phyloP scores from a whole-genome alignment of 805 yeast species.

The Yamadazyma scolyti region DNA sequence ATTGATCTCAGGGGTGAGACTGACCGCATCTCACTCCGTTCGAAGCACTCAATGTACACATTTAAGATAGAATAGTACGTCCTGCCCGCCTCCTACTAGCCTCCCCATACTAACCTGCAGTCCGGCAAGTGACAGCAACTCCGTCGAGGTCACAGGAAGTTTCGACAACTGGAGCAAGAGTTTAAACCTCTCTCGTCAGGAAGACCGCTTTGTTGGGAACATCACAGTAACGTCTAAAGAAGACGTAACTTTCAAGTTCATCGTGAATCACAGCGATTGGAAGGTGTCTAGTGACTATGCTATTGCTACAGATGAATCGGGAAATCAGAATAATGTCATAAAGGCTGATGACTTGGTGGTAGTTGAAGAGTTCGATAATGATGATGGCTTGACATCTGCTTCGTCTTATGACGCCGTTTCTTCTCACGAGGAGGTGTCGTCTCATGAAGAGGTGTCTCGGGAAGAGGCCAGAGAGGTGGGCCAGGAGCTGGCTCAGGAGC shows the following conservation, averaged over 20 bases:
- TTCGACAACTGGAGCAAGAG: constrained; percentile 38
- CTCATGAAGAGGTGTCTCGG: constrained; percentile 14
- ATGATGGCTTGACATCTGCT: constrained; percentile 24
- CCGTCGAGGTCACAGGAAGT: constrained; percentile 34
- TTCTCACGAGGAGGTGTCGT: constrained; percentile 19
- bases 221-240: constrained; percentile 18
- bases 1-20: too few species aligned
- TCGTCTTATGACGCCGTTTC: constrained; percentile 39
- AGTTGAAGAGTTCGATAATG: constrained; percentile 17
- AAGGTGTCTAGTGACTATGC: constrained; percentile 18
- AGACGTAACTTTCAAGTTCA: constrained; percentile 34
- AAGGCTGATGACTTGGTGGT: constrained; percentile 22
- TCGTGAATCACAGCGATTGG: constrained; percentile 34
- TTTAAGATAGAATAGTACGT: too few species aligned
- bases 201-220: constrained; percentile 16
- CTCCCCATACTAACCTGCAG: too few species aligned
- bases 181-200: constrained; percentile 13
- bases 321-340: constrained; percentile 33
- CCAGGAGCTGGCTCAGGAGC: constrained; percentile 8
- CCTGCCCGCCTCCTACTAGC: too few species aligned
- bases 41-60: too few species aligned
- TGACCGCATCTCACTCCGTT: too few species aligned
- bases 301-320: constrained; percentile 27
- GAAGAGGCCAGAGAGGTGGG: constrained; percentile 4
- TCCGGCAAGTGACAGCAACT: too few species aligned